These are phyloP conservation scores for Eremochloa ophiuroides DNA, from an alignment of 176 grass and related monocot species.

Conservation along the genomic window DNA sequence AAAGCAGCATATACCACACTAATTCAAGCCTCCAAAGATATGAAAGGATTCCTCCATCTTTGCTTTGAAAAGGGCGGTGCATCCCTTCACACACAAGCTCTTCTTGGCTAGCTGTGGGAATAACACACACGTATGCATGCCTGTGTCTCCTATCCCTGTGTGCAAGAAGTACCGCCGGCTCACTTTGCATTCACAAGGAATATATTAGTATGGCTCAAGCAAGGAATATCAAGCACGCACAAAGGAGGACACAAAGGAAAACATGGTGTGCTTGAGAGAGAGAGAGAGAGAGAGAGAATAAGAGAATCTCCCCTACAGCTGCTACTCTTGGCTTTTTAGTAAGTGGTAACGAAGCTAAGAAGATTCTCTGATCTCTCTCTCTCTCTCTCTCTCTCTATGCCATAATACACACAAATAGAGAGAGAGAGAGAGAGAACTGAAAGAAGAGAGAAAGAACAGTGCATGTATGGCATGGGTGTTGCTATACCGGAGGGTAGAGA, in stretches of 20 bases:
- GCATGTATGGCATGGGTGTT: neutral
- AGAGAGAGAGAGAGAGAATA: slow-evolving; percentile 15
- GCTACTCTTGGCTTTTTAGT: slow-evolving; percentile 70
- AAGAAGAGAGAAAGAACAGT: neutral
- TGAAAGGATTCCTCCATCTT: slow-evolving; percentile 56
- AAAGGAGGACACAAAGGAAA: slow-evolving; percentile 41
- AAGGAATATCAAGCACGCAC: slow-evolving; percentile 68
- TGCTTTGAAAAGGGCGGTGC: slow-evolving; percentile 76
- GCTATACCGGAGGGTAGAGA: slow-evolving; percentile 10
- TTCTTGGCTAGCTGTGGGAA: slow-evolving; percentile 30
- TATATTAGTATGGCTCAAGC: slow-evolving; percentile 48
- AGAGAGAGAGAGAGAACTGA: neutral
- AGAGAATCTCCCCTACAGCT: slow-evolving; percentile 78
- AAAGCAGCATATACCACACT: slow-evolving; percentile 94
- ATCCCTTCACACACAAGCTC: slow-evolving; percentile 72
- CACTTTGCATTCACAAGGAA: slow-evolving; percentile 52
- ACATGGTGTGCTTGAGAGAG: slow-evolving; percentile 36
- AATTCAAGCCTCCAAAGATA: slow-evolving; percentile 81
- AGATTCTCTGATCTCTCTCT: too few relatives aligned
- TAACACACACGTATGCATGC: slow-evolving; percentile 21
- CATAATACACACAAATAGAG: neutral
- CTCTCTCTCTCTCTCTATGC: too few relatives aligned
- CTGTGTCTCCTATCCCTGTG: slow-evolving; percentile 7
- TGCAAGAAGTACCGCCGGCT: slow-evolving; percentile 10
- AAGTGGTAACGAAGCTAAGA: slow-evolving; percentile 89